A percentile compares a stretch with the other conserved stretches of the same genome.
Evolutionary conservation across 2,329 filamentous ascomycete species (phyloP).

Genomic region (Fusarium begoniae): DNA sequence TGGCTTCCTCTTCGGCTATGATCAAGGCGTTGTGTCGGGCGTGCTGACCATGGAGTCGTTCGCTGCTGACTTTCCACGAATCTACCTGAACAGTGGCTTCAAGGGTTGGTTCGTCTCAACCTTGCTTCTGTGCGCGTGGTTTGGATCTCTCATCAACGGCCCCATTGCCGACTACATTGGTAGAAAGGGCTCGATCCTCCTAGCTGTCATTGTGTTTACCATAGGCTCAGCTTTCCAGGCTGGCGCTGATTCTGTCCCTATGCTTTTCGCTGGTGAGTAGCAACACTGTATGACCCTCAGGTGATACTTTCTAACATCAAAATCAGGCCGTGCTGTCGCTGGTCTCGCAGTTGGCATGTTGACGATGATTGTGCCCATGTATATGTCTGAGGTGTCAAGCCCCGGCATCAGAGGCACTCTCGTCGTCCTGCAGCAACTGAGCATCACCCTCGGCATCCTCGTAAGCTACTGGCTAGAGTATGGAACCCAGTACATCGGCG

Average conservation of each 20-base stretch:
- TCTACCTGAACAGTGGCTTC: conserved; percentile 49
- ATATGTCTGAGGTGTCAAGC: conserved; percentile 58
- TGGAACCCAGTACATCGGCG: conserved; percentile 40
- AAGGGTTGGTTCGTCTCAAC: conserved; percentile 58
- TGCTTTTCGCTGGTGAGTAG: conserved; percentile 50
- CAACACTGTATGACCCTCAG: too few species aligned
- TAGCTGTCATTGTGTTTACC: conserved; percentile 47
- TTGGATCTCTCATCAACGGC: conserved; percentile 56
- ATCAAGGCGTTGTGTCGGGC: conserved; percentile 53
- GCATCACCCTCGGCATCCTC: conserved; percentile 44
- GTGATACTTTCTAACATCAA: background rate
- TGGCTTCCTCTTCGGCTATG: conserved; percentile 52
- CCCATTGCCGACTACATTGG: conserved; percentile 47
- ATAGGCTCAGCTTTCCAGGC: conserved; percentile 57
- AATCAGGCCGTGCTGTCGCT: background rate
- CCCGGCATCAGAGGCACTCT: conserved; percentile 58
- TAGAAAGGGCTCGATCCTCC: conserved; percentile 46
- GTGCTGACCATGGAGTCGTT: conserved; percentile 49
- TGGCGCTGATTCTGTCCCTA: conserved; percentile 50
- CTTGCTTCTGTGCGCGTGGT: conserved; percentile 57
- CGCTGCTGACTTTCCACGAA: conserved; percentile 45
- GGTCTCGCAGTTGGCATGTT: conserved; percentile 16
- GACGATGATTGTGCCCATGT: conserved; percentile 51
- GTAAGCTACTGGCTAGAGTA: conserved; percentile 46
- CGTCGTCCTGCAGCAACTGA: conserved; percentile 53